These are phyloP conservation scores for Hemerocallis citrina DNA, from an alignment of 106 monocot species.

Conservation along the genomic window DNA sequence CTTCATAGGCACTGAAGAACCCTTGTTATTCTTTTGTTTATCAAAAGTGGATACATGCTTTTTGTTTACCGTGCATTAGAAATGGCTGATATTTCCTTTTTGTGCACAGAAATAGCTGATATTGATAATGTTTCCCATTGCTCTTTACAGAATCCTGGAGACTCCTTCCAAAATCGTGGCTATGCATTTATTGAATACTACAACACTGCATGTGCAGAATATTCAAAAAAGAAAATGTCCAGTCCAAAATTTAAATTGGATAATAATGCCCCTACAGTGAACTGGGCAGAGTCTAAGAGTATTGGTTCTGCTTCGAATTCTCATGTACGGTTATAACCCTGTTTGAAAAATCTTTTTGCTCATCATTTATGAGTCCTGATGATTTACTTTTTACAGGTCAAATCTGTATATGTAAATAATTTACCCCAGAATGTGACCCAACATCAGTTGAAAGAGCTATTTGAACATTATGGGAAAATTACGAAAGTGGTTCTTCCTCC, in stretches of 20 bases:
- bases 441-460: conserved; percentile 62
- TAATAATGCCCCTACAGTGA: conserved; percentile 73
- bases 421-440: conserved; percentile 76
- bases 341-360: neutral
- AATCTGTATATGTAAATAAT: conserved; percentile 88
- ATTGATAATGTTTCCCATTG: neutral
- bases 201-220: conserved; percentile 91
- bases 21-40: no score
- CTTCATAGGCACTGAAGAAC: no score
- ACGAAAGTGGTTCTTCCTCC: conserved; percentile 71
- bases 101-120: no score
- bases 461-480: conserved; percentile 77
- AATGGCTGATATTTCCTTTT: no score
- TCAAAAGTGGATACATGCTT: no score
- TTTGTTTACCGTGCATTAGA: no score
- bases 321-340: conserved; percentile 12
- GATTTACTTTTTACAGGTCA: conserved; percentile 37
- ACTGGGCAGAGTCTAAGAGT: conserved; percentile 80
- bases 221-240: conserved; percentile 76
- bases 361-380: neutral
- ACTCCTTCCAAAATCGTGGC: conserved; percentile 58
- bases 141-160: conserved; percentile 47
- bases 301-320: conserved; percentile 43
- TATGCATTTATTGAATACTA: conserved; percentile 88
- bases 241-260: conserved; percentile 70